These are phyloP conservation scores for Aspergillus brunneoviolaceus DNA, from an alignment of 2,329 filamentous ascomycete species.

Conservation along the genomic window DNA sequence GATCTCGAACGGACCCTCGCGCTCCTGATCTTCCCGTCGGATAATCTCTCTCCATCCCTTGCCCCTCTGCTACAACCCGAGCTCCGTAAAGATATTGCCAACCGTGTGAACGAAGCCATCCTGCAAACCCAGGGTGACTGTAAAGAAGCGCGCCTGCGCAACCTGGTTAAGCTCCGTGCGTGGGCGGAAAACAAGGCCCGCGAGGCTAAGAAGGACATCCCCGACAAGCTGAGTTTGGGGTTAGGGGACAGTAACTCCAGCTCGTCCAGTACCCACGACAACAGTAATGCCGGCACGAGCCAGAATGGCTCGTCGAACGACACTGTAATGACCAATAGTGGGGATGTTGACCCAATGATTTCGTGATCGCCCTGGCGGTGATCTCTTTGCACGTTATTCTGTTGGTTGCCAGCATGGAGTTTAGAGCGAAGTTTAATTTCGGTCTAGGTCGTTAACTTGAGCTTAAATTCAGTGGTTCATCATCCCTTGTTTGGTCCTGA, in stretches of 20 bases:
- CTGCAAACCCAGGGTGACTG: constrained; percentile 69
- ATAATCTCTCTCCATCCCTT: constrained; percentile 73
- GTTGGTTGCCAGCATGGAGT: background rate
- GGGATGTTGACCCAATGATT: constrained; percentile 43
- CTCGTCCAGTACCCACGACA: constrained; percentile 17
- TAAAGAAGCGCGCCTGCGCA: constrained; percentile 77
- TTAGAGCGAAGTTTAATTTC: background rate
- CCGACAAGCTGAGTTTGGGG: constrained; percentile 46
- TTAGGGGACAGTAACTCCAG: constrained; percentile 33
- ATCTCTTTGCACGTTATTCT: background rate
- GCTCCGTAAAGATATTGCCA: constrained; percentile 79
- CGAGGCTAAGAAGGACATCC: constrained; percentile 48
- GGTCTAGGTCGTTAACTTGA: too few relatives aligned
- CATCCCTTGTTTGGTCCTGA: too few relatives aligned
- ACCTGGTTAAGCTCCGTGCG: constrained; percentile 75
- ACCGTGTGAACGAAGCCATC: constrained; percentile 85
- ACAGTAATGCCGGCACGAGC: constrained; percentile 24
- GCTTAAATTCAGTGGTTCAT: too few relatives aligned
- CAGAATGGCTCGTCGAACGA: constrained; percentile 37
- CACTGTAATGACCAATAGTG: constrained; percentile 44
- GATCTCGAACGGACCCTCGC: constrained; percentile 93
- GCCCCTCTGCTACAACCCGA: constrained; percentile 74
- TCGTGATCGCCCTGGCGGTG: constrained; percentile 26
- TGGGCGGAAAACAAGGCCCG: constrained; percentile 72
- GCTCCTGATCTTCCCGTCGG: constrained; percentile 81